Evolutionary conservation across 164 flowering plant genomes (phyloP), one percentile per base, ranked within the genome.

Genomic region (Tetrastigma voinierianum): DNA sequence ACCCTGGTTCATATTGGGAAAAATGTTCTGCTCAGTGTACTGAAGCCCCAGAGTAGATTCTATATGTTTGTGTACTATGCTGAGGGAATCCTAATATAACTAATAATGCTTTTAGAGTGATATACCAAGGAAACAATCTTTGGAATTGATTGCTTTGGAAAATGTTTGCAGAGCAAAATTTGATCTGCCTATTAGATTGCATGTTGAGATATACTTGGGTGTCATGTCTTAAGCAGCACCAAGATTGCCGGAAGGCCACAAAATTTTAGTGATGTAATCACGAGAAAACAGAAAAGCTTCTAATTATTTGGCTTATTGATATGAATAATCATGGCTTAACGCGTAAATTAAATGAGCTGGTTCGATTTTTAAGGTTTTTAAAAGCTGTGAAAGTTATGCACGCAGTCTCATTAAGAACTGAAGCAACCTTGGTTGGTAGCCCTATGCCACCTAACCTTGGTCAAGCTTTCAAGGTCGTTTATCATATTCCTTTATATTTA

Each of bases 301-400:
- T 49, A 10, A 43, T 3, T 17, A 45, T 17, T 3, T 23, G 18
- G 25, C 14, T n/a, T 14, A 20, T 18, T 61, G 6, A 44, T 12
- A 43, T 9, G 1, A 65, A 54, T 46, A 12, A n/a, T n/a, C n/a
- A n/a, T n/a, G n/a, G n/a, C n/a, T n/a, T n/a, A n/a, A n/a, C n/a
- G n/a, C n/a, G n/a, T n/a, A n/a, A 18, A 10, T 20, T 65, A 40
- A 15, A 13, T 61, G 13, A 67, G 17, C 16, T 47, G 17, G 48
- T 62, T n/a, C 51, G 53, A 20, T 52, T 64, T 11, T 77, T 72
- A 78, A 96, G 99, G 77, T 96, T 89, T 67, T 72, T 96, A 77
- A 96, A 96, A 78, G 97, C 99, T 53, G 97, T 85, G 64, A 90
- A n/a, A 65, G 99, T 95, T 15, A 92, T 92, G 97, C 97, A 90